Base-by-base conservation (phyloP, 495 filamentous ascomycete species). In the Lasiosphaeria hispida region DNA sequence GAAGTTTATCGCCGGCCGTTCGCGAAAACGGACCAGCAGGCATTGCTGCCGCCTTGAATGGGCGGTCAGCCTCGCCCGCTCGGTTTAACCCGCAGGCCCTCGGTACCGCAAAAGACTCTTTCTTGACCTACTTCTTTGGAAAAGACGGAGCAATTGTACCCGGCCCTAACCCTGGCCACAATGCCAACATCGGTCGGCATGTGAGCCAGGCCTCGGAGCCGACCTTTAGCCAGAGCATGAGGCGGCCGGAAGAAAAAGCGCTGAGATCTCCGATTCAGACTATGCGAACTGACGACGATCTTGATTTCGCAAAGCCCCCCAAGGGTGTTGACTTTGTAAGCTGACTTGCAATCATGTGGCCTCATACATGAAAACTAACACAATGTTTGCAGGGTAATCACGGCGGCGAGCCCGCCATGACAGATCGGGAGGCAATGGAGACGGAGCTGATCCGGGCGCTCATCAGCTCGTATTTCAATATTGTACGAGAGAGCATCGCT, bases 401-500 rank as follows among this genome's bases (percentile, higher is more conserved):
- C 15, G 73, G 80, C 37, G 75, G 78, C 47, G 89, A 96, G 68
- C 90, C 91, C 10, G 90, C 89, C 57, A 83, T 98, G 59, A 97
- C 91, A 2, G 94, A 98, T 49, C 87, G 95, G 47, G 94, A 98
- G 77, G 85, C 93, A 30, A 87, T 98, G 78, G 94, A 98, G 73
- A 96, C 94, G 7, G 94, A 98, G 73, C 83, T 98, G 19, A 98
- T 98, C 68, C 90, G 93, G 35, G 89, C 92, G 35, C 80, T 98
- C 36, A 98, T 98, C 64, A 92, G 88, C 51, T 96, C 91, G 1
- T 98, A 98, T 72, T 98, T 98, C 80, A 92, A 96, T 66, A 98
- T 98, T 62, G 94, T 98, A 10, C 89, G 94, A 52, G 94, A 98
- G 69, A 91, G 89, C 38, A 96, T 97, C 63, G 93, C 93, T 19